Conservation (phyloP, 805 yeast species). For the Jamesozyma hellenica region DNA sequence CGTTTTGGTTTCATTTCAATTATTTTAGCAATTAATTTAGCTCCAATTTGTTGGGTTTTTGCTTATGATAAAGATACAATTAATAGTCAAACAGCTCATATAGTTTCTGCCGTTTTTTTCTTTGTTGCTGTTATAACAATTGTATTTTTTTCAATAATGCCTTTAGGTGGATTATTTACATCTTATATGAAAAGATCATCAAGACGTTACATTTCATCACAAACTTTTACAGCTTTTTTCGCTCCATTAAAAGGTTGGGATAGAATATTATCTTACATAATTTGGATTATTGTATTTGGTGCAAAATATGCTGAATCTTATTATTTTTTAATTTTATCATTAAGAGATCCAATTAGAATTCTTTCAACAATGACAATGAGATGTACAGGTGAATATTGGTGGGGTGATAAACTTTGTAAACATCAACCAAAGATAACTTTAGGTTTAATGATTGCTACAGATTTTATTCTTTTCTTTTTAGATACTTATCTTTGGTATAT, state of each 20-base stretch:
- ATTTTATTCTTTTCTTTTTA: constrained; percentile 88
- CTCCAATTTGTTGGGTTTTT: constrained; percentile 77
- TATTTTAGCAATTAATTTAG: constrained; percentile 63
- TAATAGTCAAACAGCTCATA: constrained; percentile 59
- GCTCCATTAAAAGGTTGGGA: constrained; percentile 73
- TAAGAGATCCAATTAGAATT: constrained; percentile 90
- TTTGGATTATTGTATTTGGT: constrained; percentile 80
- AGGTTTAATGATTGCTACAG: constrained; percentile 88
- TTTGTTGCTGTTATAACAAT: constrained; percentile 78
- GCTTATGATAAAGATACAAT: constrained; percentile 61
- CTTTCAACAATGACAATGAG: constrained; percentile 79
- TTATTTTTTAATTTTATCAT: constrained; percentile 75
- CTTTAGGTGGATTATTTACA: constrained; percentile 91
- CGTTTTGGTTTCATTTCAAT: constrained; percentile 65
- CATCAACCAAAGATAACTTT: constrained; percentile 83
- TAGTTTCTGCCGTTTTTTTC: constrained; percentile 78
- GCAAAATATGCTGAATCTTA: constrained; percentile 89
- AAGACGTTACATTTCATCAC: constrained; percentile 83
- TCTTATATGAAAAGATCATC: constrained; percentile 82
- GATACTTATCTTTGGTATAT: constrained; percentile 99
- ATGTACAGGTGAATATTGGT: constrained; percentile 93
- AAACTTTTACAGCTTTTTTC: constrained; percentile 90
- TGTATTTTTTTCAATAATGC: constrained; percentile 84
- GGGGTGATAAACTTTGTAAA: constrained; percentile 57
- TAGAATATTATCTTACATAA: constrained; percentile 86